Percentiles rank a stretch among this genome's conserved stretches.
phyloP scores from a whole-genome alignment of 495 filamentous ascomycete genomes.

The Aspergillus sclerotioniger region DNA sequence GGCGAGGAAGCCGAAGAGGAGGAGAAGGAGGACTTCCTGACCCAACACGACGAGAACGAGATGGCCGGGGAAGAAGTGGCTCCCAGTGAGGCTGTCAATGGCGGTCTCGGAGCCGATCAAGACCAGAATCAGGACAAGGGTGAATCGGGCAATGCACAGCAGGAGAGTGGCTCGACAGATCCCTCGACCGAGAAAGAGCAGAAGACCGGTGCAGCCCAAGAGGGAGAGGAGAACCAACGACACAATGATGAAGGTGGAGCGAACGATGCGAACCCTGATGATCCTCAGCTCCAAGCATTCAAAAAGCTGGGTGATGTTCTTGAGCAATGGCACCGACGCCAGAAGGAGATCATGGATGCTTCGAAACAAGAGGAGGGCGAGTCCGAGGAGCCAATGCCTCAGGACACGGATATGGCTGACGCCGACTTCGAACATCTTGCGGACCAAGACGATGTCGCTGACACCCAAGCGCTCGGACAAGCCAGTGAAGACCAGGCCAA shows the following conservation, averaged over 20 bases:
- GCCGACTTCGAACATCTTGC: constrained; percentile 87
- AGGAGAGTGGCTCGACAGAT: constrained; percentile 47
- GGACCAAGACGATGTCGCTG: constrained; percentile 72
- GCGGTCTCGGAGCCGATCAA: constrained; percentile 42
- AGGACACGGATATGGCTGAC: constrained; percentile 65
- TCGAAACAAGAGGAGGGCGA: constrained; percentile 59
- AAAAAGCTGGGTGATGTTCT: constrained; percentile 90
- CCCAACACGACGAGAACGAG: constrained; percentile 44
- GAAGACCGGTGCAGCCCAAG: constrained; percentile 39
- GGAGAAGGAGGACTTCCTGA: constrained; percentile 42
- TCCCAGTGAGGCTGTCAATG: constrained; percentile 46
- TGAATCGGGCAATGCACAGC: constrained; percentile 63
- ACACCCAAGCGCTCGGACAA: constrained; percentile 87
- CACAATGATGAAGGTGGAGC: constrained; percentile 42
- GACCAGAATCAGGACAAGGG: constrained; percentile 62
- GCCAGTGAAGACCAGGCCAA: constrained; percentile 82
- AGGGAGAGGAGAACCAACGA: constrained; percentile 46
- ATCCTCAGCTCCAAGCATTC: constrained; percentile 62
- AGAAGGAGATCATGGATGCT: constrained; percentile 72
- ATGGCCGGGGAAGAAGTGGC: constrained; percentile 48
- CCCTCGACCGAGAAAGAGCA: constrained; percentile 43
- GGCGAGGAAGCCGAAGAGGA: constrained; percentile 48
- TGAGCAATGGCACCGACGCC: constrained; percentile 87
- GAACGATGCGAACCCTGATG: constrained; percentile 47
- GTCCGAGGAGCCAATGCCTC: constrained; percentile 40